Percentiles rank a stretch among this genome's conserved stretches.
phyloP scores from a whole-genome alignment of 441 rosid species.

The Euphorbia corollata region DNA sequence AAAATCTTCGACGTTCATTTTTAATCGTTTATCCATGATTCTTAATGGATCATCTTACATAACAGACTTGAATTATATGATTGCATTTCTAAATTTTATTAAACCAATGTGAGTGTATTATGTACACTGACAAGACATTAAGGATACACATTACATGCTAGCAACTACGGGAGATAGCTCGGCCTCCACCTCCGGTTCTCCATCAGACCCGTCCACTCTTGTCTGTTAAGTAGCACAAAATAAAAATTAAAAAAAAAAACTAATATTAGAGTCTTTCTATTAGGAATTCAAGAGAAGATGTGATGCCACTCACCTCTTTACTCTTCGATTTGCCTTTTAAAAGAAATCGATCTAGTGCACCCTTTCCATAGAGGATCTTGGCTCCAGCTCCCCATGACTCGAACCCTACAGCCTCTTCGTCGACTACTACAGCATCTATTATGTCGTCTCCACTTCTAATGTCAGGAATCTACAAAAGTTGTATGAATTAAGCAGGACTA shows the following conservation, averaged over 20 bases:
- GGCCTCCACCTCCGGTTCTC: constrained; percentile 59
- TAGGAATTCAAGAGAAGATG: neutral
- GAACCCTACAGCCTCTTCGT: constrained; percentile 63
- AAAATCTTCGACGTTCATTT: too few relatives aligned
- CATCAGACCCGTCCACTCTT: constrained; percentile 39
- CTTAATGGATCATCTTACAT: too few relatives aligned
- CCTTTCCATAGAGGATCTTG: constrained; percentile 73
- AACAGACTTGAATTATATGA: neutral
- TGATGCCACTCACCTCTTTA: constrained; percentile 29
- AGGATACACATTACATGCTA: constrained; percentile 54
- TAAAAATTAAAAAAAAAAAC: neutral
- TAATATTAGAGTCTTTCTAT: neutral
- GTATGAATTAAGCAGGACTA: neutral
- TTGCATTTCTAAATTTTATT: constrained; percentile 1
- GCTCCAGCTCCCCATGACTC: constrained; percentile 58
- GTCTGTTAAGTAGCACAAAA: constrained; percentile 31
- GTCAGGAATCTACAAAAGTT: constrained; percentile 66
- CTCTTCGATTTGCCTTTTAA: constrained; percentile 39
- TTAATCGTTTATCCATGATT: too few relatives aligned
- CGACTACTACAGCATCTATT: constrained; percentile 83
- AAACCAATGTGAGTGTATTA: constrained; percentile 19
- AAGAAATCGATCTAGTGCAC: constrained; percentile 60
- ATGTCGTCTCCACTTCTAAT: constrained; percentile 53
- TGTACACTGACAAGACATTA: constrained; percentile 35
- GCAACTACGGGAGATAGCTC: constrained; percentile 79